Percentiles rank a stretch among this genome's conserved stretches.
Conservation (phyloP, 306 rosid genomes). For the Dryas octopetala region DNA sequence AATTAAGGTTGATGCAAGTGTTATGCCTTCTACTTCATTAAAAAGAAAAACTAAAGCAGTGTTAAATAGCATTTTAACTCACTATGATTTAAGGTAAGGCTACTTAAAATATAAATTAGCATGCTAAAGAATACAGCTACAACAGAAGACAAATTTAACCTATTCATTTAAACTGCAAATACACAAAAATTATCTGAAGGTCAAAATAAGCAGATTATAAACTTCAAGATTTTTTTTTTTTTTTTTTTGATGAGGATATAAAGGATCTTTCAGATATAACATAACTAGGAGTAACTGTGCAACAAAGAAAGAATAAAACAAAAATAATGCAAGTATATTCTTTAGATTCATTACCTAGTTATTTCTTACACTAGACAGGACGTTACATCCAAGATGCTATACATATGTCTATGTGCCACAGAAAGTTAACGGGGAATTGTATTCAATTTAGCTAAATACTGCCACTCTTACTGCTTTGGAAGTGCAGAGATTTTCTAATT, state of each 20-base stretch:
- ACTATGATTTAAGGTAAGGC: neutral
- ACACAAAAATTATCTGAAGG: neutral
- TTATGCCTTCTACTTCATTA: neutral
- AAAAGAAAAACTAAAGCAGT: neutral
- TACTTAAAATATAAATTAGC: conserved; percentile 5
- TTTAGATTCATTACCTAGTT: neutral
- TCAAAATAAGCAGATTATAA: too few relatives aligned
- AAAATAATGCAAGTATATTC: neutral
- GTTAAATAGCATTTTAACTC: conserved; percentile 13
- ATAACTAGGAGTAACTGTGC: neutral
- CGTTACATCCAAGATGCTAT: neutral
- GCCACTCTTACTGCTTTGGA: neutral
- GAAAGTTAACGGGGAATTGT: neutral
- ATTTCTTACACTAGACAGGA: neutral
- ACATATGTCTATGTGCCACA: neutral
- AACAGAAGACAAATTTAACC: neutral
- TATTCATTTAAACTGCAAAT: neutral
- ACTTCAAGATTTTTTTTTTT: too few relatives aligned
- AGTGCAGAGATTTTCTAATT: neutral
- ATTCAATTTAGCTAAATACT: neutral
- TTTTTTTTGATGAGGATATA: neutral
- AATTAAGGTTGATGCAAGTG: conserved; percentile 29
- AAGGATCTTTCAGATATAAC: neutral
- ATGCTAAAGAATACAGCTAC: neutral
- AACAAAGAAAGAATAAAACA: neutral